Evolutionary conservation across 768 basidiomycete genomes (phyloP).

Genomic region (Heimioporus sp.): DNA sequence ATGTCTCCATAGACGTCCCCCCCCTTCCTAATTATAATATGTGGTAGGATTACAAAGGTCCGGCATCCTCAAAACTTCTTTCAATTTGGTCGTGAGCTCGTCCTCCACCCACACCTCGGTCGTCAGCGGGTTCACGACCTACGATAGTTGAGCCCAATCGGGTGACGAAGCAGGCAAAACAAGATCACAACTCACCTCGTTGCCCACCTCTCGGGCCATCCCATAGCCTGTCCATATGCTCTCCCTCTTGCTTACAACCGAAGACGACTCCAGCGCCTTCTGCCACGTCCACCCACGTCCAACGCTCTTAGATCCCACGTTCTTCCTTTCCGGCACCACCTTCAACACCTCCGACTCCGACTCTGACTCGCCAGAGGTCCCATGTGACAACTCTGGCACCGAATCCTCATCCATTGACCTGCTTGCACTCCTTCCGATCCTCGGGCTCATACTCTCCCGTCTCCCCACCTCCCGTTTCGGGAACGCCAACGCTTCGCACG

Average conservation of each 20-base stretch:
- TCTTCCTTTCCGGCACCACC: background rate
- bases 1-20: too few species aligned
- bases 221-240: background rate
- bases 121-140: constrained; percentile 7
- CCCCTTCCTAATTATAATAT: too few species aligned
- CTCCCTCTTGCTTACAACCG: background rate
- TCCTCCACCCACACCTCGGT: constrained; percentile 8
- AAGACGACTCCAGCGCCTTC: background rate
- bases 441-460: background rate
- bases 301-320: background rate
- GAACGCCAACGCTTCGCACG: constrained; percentile 1
- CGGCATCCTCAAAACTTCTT: background rate
- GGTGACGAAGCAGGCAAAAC: background rate
- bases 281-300: background rate
- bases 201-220: background rate
- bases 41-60: background rate
- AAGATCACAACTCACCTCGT: constrained; percentile 4
- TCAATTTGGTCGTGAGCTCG: constrained; percentile 6
- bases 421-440: background rate
- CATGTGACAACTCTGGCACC: constrained; percentile 8
- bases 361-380: constrained; percentile 13
- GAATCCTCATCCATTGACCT: background rate
- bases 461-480: background rate
- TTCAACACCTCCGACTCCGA: constrained; percentile 4
- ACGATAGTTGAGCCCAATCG: background rate